These are phyloP conservation scores for Stephanodiscus minutulus DNA, from an alignment of 108 stramenopile species.

Conservation along the genomic window DNA sequence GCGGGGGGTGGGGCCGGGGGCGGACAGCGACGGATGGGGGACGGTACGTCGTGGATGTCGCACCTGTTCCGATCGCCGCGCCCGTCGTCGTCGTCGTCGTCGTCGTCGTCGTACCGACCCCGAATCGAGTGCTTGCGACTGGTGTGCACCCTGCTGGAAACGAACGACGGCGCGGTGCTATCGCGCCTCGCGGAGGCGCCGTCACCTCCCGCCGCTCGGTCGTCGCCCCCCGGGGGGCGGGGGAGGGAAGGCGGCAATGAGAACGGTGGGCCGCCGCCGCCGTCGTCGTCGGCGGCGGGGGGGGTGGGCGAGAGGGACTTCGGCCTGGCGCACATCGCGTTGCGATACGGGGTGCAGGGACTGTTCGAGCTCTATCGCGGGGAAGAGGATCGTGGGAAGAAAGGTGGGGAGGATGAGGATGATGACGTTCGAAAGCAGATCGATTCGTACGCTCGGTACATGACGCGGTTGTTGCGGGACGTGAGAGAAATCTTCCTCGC, in stretches of 20 bases:
- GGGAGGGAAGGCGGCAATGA: not conserved
- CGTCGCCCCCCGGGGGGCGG: not conserved
- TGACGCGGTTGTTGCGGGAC: constrained; percentile 34
- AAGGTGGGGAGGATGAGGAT: constrained; percentile 4
- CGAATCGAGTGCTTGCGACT: constrained; percentile 35
- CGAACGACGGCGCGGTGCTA: constrained; percentile 28
- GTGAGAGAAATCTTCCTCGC: constrained; percentile 40
- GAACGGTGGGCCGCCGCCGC: not conserved
- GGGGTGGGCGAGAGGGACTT: not conserved
- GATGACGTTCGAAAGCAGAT: not conserved
- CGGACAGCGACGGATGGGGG: not conserved
- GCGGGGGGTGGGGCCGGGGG: not conserved
- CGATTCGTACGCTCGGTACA: constrained; percentile 18
- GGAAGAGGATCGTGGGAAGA: too few relatives aligned
- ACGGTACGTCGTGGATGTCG: constrained; percentile 32
- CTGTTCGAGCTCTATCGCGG: constrained; percentile 7
- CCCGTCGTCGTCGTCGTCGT: not conserved
- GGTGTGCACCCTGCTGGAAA: constrained; percentile 42
- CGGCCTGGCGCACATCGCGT: constrained; percentile 18
- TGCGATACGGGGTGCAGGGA: constrained; percentile 33
- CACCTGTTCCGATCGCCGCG: constrained; percentile 23
- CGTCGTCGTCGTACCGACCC: constrained; percentile 1
- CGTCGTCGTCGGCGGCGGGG: not conserved
- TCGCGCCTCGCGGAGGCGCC: constrained; percentile 31
- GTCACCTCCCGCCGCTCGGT: not conserved